Evolutionary conservation across 2,329 filamentous ascomycete species (phyloP).

Genomic region (Fusarium sterilihyphosum): DNA sequence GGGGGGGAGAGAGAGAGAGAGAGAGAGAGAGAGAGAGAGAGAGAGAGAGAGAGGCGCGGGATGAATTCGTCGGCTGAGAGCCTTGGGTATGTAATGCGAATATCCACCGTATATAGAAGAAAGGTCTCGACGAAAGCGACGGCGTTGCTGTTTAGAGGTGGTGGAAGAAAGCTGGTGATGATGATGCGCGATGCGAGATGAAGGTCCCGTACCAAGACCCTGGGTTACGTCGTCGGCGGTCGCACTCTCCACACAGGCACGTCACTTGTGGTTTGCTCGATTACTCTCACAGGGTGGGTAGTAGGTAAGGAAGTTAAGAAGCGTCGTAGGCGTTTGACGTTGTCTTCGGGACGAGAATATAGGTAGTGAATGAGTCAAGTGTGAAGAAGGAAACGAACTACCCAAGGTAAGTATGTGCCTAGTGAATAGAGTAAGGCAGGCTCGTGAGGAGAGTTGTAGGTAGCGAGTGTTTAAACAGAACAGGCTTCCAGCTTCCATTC

Average conservation of each 20-base stretch:
- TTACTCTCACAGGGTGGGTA: not conserved
- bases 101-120: slow-evolving; percentile 10
- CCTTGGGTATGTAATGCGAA: slow-evolving; percentile 9
- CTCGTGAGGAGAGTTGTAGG: not conserved
- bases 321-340: slow-evolving; percentile 5
- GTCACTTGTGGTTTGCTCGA: slow-evolving; percentile 19
- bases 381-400: not conserved
- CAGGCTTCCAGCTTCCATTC: slow-evolving; percentile 15
- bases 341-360: not conserved
- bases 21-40: no score
- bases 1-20: no score
- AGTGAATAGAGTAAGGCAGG: not conserved
- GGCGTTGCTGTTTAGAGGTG: not conserved
- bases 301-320: not conserved
- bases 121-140: not conserved
- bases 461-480: slow-evolving; percentile 11
- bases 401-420: not conserved
- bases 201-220: slow-evolving; percentile 30
- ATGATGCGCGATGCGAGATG: slow-evolving; percentile 18
- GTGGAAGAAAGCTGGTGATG: slow-evolving; percentile 1
- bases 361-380: not conserved
- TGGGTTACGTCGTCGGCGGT: slow-evolving; percentile 27
- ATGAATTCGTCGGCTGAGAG: slow-evolving; percentile 10
- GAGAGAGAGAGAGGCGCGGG: not conserved
- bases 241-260: slow-evolving; percentile 34